Percentiles rank a stretch among this genome's conserved stretches.
Conservation (phyloP, 1,284 basidiomycete genomes). For the Fistulina hepatica region DNA sequence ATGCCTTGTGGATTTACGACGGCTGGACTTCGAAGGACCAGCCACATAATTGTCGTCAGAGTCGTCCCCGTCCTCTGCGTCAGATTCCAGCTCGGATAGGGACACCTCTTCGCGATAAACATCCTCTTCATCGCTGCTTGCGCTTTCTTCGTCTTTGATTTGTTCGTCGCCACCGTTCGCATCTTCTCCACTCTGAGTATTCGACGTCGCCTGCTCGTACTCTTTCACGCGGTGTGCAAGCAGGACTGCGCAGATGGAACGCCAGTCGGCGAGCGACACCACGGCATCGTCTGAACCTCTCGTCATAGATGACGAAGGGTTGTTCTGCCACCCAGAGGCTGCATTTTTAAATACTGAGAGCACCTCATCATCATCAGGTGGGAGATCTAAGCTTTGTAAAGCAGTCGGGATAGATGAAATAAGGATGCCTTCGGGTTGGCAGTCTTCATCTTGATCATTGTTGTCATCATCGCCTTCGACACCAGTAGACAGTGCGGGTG, state of each 20-base stretch:
- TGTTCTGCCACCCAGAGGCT: slow-evolving; percentile 60
- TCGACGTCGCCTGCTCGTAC: slow-evolving; percentile 22
- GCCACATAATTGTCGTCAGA: slow-evolving; percentile 25
- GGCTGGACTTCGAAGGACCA: slow-evolving; percentile 13
- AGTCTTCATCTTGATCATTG: background rate
- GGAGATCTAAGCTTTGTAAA: slow-evolving; percentile 49
- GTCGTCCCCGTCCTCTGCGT: slow-evolving; percentile 13
- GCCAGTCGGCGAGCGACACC: slow-evolving; percentile 58
- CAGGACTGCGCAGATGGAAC: slow-evolving; percentile 60
- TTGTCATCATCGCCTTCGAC: background rate
- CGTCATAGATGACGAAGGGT: slow-evolving; percentile 15
- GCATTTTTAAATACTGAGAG: slow-evolving; percentile 62
- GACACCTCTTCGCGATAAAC: slow-evolving; percentile 17
- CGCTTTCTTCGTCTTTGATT: slow-evolving; percentile 16
- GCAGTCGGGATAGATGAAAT: slow-evolving; percentile 51
- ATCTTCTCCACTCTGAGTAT: too few species aligned
- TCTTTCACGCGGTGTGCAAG: slow-evolving; percentile 31
- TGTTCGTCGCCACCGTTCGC: slow-evolving; percentile 11
- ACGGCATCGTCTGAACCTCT: slow-evolving; percentile 13
- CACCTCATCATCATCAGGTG: slow-evolving; percentile 56
- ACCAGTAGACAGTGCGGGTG: too few species aligned
- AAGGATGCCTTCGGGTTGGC: slow-evolving; percentile 28
- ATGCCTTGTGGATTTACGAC: too few species aligned
- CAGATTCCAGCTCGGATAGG: slow-evolving; percentile 14
- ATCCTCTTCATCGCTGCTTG: slow-evolving; percentile 23